A percentile compares a stretch with the other conserved stretches of the same genome.
Conservation (phyloP, 345 rosid genomes). For the Eucalyptus dawsonii region DNA sequence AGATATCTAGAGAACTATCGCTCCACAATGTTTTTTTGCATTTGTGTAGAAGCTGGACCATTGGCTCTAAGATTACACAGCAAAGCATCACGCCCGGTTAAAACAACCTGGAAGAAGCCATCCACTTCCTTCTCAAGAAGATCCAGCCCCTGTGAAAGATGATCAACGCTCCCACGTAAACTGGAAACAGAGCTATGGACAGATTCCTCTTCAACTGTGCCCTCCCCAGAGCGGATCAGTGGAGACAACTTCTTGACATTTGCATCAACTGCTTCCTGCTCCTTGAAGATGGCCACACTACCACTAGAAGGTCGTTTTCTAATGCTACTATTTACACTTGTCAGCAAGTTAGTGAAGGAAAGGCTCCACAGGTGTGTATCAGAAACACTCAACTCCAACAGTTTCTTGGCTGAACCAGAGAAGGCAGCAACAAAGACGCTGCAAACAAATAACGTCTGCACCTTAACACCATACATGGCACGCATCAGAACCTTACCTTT, state of each 20-base stretch:
- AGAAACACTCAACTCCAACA: slow-evolving; percentile 38
- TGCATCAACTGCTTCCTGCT: slow-evolving; percentile 49
- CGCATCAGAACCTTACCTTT: slow-evolving; percentile 88
- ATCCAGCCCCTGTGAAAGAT: slow-evolving; percentile 60
- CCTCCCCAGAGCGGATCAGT: slow-evolving; percentile 42
- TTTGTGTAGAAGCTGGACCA: slow-evolving; percentile 10
- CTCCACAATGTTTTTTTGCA: slow-evolving; percentile 11
- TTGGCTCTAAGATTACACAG: slow-evolving; percentile 60
- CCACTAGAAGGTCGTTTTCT: slow-evolving; percentile 27
- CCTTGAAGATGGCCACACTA: slow-evolving; percentile 35
- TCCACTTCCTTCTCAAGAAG: slow-evolving; percentile 57
- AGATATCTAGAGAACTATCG: not conserved
- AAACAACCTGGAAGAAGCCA: slow-evolving; percentile 62
- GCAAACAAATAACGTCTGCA: slow-evolving; percentile 61
- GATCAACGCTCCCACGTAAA: slow-evolving; percentile 25
- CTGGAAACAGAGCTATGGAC: slow-evolving; percentile 23
- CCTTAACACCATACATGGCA: slow-evolving; percentile 85
- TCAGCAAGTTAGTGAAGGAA: slow-evolving; percentile 44
- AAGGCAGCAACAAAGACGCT: slow-evolving; percentile 64
- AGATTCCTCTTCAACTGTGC: slow-evolving; percentile 7
- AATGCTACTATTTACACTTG: slow-evolving; percentile 32
- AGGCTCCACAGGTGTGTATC: slow-evolving; percentile 43
- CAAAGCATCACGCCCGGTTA: slow-evolving; percentile 75
- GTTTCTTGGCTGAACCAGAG: slow-evolving; percentile 49
- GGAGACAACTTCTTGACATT: slow-evolving; percentile 50